Percentiles rank a stretch among this genome's conserved stretches.
Evolutionary conservation across 176 grass and related monocot species (phyloP).

Genomic region (Rhynchospora tenuis): DNA sequence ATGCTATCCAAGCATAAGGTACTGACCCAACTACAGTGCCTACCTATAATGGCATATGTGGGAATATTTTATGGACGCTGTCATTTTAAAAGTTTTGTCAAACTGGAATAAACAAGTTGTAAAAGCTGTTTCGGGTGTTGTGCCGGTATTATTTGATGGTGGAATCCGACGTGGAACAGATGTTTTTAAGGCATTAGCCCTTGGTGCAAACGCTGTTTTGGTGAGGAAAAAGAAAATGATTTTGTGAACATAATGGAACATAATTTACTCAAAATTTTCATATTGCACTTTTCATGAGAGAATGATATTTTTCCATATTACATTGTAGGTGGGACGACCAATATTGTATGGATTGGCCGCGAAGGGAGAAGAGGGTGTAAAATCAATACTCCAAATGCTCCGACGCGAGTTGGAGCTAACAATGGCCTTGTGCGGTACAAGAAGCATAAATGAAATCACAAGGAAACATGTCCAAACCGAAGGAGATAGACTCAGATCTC

Average conservation of each 20-base stretch:
- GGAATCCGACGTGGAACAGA: conserved; percentile 78
- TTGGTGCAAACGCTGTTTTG: conserved; percentile 64
- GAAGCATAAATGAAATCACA: conserved; percentile 43
- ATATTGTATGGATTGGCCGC: conserved; percentile 67
- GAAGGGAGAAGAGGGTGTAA: conserved; percentile 52
- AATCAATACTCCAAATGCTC: conserved; percentile 72
- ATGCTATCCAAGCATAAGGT: background rate
- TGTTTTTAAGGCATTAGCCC: conserved; percentile 77
- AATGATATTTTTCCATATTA: background rate
- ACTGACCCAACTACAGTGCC: background rate
- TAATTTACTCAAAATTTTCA: background rate
- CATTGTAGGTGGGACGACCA: conserved; percentile 60
- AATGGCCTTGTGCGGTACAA: conserved; percentile 77
- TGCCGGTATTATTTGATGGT: conserved; percentile 78
- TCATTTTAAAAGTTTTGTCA: conserved; percentile 1
- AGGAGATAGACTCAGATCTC: conserved; percentile 48
- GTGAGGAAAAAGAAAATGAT: conserved; percentile 20
- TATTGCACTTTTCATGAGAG: background rate
- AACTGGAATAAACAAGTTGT: conserved; percentile 42
- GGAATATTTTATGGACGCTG: background rate
- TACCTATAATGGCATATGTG: background rate
- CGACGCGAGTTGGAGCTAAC: conserved; percentile 56
- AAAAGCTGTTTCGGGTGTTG: conserved; percentile 48
- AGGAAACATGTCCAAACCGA: conserved; percentile 48
- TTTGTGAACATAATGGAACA: background rate